Evolutionary conservation across 768 basidiomycete genomes (phyloP).

Genomic region (Tricholoma furcatifolium): DNA sequence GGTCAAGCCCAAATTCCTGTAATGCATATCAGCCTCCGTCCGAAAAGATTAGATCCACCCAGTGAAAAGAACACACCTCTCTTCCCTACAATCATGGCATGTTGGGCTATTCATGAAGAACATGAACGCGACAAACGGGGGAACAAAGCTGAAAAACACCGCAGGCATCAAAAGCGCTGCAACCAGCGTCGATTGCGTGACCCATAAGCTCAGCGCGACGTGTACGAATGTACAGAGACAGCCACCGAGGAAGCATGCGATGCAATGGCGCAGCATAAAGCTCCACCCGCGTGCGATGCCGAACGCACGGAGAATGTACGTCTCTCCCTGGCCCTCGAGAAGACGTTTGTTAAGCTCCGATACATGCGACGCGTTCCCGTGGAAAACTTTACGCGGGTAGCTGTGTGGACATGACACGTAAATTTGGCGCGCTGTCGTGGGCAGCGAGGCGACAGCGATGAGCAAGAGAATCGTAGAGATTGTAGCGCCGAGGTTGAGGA

Average conservation of each 20-base stretch:
- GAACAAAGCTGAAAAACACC: conserved; percentile 13
- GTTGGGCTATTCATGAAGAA: conserved; percentile 17
- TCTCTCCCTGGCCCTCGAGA: conserved; percentile 19
- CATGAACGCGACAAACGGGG: conserved; percentile 16
- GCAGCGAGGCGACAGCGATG: conserved; percentile 21
- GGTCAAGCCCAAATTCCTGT: neutral
- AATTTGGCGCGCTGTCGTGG: conserved; percentile 19
- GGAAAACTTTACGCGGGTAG: conserved; percentile 17
- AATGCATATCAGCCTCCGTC: too few species aligned
- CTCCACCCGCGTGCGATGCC: conserved; percentile 20
- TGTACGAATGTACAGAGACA: conserved; percentile 17
- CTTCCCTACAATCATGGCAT: conserved; percentile 13
- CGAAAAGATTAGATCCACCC: too few species aligned
- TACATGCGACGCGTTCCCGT: conserved; percentile 4
- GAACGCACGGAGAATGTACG: conserved; percentile 19
- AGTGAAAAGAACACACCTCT: conserved; percentile 4
- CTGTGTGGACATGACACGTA: conserved; percentile 19
- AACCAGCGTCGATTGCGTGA: conserved; percentile 11
- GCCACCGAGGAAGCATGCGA: conserved; percentile 17
- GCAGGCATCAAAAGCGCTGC: conserved; percentile 18
- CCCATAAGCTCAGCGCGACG: conserved; percentile 13
- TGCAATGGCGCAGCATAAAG: conserved; percentile 18
- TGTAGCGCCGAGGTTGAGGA: conserved; percentile 21
- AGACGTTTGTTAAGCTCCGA: conserved; percentile 16
- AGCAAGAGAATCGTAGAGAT: conserved; percentile 22